phyloP scores from a whole-genome alignment of 768 basidiomycete genomes.

The Gymnopilus dilepis region DNA sequence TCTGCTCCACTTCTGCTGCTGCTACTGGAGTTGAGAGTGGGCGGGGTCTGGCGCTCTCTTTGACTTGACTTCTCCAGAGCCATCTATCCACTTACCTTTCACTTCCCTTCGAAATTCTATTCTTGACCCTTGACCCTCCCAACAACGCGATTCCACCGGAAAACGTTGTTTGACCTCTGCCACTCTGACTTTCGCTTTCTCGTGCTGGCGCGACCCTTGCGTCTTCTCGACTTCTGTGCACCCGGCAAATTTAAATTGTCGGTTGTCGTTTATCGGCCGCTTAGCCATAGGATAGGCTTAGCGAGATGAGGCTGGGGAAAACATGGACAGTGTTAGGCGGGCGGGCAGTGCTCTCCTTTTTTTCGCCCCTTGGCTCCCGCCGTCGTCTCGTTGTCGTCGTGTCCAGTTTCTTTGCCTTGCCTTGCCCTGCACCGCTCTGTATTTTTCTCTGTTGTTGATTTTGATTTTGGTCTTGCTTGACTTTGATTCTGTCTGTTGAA shows the following conservation, averaged over 20 bases:
- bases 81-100: no score
- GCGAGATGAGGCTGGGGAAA: background rate
- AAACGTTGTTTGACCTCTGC: background rate
- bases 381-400: background rate
- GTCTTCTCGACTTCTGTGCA: slow-evolving; percentile 1
- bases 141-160: background rate
- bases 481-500: no score
- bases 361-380: background rate
- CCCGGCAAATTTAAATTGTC: background rate
- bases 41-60: no score
- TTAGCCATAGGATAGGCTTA: background rate
- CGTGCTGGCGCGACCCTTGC: background rate
- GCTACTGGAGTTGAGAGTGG: background rate
- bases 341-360: background rate
- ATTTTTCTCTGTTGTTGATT: background rate
- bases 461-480: no score
- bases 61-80: no score
- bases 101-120: no score
- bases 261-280: background rate
- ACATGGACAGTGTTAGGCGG: background rate
- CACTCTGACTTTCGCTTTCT: background rate
- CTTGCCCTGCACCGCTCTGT: background rate
- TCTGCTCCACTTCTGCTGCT: background rate
- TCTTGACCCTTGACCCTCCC: no score
- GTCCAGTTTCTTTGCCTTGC: no score